Evolutionary conservation across 108 stramenopile genomes (phyloP).

Genomic region (Fistulifera pelliculosa): DNA sequence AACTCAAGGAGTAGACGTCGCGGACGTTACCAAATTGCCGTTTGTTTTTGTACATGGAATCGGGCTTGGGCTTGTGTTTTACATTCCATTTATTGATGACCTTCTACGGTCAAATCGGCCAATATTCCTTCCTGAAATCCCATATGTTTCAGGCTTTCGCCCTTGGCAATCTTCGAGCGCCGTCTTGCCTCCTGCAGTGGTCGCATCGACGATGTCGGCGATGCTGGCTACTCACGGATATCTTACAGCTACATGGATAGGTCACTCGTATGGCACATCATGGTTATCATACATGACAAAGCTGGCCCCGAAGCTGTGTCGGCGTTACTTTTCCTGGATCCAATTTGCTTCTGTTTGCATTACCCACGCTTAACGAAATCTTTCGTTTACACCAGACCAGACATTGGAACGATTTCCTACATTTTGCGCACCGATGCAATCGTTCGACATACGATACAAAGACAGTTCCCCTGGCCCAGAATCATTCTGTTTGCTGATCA

Average conservation of each 20-base stretch:
- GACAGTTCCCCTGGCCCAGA: conserved; percentile 79
- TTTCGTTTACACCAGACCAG: conserved; percentile 73
- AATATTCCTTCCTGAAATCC: conserved; percentile 71
- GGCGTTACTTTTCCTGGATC: conserved; percentile 73
- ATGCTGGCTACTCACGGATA: conserved; percentile 73
- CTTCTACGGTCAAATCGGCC: conserved; percentile 58
- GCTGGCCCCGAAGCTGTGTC: conserved; percentile 61
- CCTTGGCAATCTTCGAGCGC: conserved; percentile 67
- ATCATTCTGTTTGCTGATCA: conserved; percentile 70
- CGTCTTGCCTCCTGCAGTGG: conserved; percentile 62
- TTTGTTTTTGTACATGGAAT: conserved; percentile 85
- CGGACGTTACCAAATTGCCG: conserved; percentile 29
- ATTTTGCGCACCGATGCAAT: conserved; percentile 80
- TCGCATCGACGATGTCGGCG: conserved; percentile 64
- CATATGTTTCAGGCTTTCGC: conserved; percentile 75
- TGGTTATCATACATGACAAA: conserved; percentile 81
- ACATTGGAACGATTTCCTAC: conserved; percentile 64
- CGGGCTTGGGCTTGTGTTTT: conserved; percentile 69
- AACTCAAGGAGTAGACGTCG: conserved; percentile 17
- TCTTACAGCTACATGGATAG: conserved; percentile 53
- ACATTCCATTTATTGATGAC: conserved; percentile 61
- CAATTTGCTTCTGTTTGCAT: conserved; percentile 82
- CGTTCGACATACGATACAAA: conserved; percentile 75
- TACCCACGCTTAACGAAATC: conserved; percentile 56
- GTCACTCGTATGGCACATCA: conserved; percentile 80